Evolutionary conservation across 2,329 filamentous ascomycete genomes (phyloP).

Genomic region (Penicillium frequentans): DNA sequence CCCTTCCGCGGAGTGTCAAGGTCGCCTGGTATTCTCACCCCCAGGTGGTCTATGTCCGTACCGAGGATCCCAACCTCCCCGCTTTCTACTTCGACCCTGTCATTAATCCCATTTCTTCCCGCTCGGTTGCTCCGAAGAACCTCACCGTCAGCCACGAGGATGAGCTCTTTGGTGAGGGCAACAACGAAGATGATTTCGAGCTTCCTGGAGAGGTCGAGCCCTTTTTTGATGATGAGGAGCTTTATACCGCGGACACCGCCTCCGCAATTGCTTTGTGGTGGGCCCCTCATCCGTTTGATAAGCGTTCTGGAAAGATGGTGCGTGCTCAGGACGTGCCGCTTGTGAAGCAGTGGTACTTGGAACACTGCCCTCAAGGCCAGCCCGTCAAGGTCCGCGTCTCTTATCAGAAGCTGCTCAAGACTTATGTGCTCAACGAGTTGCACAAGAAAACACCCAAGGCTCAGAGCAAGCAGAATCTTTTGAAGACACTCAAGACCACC

Average conservation of each 20-base stretch:
- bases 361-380: constrained; percentile 87
- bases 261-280: constrained; percentile 95
- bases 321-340: constrained; percentile 94
- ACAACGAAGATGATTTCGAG: constrained; percentile 82
- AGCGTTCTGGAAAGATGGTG: constrained; percentile 92
- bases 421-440: constrained; percentile 91
- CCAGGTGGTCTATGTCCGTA: constrained; percentile 84
- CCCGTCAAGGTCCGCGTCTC: constrained; percentile 97
- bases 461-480: constrained; percentile 88
- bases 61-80: constrained; percentile 84
- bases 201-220: constrained; percentile 78
- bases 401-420: constrained; percentile 96
- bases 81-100: constrained; percentile 98
- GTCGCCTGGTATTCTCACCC: constrained; percentile 92
- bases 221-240: constrained; percentile 84
- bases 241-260: constrained; percentile 86
- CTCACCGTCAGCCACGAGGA: constrained; percentile 91
- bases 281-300: constrained; percentile 95
- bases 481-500: constrained; percentile 87
- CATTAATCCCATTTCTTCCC: constrained; percentile 95
- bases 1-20: constrained; percentile 88
- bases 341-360: constrained; percentile 97
- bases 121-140: constrained; percentile 91
- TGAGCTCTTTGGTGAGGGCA: constrained; percentile 81
- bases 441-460: constrained; percentile 96